These are phyloP conservation scores for Botrytis deweyae DNA, from an alignment of 2,329 filamentous ascomycete genomes.

Conservation along the genomic window DNA sequence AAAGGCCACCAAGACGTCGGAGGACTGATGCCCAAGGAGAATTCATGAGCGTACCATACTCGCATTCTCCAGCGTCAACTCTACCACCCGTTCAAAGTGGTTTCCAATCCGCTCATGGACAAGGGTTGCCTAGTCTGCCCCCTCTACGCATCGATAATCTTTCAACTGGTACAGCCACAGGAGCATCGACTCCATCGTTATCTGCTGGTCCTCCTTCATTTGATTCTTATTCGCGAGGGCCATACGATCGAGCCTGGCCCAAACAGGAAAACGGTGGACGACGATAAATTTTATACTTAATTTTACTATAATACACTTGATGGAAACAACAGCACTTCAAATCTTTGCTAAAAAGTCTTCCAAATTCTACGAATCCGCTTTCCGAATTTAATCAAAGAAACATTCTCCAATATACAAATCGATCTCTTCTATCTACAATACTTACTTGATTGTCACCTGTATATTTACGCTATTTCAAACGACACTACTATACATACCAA, in stretches of 20 bases:
- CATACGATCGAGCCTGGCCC: conserved; percentile 35
- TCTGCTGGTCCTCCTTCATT: conserved; percentile 29
- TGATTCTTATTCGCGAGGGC: conserved; percentile 32
- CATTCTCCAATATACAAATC: background rate
- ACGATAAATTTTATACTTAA: conserved; percentile 8
- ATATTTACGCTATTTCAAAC: conserved; percentile 35
- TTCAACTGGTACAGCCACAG: conserved; percentile 22
- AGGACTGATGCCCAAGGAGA: conserved; percentile 38
- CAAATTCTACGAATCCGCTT: conserved; percentile 9
- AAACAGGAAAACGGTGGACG: conserved; percentile 31
- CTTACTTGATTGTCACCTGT: conserved; percentile 22
- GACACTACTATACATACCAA: conserved; percentile 26
- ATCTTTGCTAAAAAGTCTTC: conserved; percentile 5
- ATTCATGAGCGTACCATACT: conserved; percentile 33
- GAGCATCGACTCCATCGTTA: conserved; percentile 27
- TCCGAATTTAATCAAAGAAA: background rate
- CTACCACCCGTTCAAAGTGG: conserved; percentile 35
- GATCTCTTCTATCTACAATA: background rate
- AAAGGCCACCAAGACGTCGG: conserved; percentile 37
- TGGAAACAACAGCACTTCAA: conserved; percentile 21
- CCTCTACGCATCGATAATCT: conserved; percentile 37
- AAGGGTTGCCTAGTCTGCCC: conserved; percentile 34
- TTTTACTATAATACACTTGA: conserved; percentile 1
- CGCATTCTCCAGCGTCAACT: conserved; percentile 35
- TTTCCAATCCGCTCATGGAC: conserved; percentile 25